Conservation (phyloP, 345 rosid species). For the Salix purpurea region DNA sequence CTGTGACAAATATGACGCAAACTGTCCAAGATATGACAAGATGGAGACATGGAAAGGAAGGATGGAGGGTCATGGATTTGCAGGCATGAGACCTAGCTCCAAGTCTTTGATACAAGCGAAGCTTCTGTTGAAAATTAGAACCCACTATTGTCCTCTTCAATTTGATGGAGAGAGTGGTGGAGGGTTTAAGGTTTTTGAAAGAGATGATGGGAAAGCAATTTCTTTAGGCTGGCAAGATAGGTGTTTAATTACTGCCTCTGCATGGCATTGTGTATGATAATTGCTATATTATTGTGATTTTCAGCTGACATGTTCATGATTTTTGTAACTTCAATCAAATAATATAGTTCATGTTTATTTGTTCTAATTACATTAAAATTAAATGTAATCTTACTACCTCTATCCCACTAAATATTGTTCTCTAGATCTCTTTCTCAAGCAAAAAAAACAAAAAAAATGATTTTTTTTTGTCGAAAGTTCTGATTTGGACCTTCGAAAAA, state of each 20-base stretch:
- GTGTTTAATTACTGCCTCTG: constrained; percentile 52
- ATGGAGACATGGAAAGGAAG: constrained; percentile 59
- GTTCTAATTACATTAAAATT: not conserved
- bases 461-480: too few relatives aligned
- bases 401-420: not conserved
- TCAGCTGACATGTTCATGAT: constrained; percentile 22
- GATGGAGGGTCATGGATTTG: constrained; percentile 59
- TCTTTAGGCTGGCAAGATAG: constrained; percentile 66
- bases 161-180: constrained; percentile 38
- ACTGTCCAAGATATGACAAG: constrained; percentile 37
- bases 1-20: constrained; percentile 19
- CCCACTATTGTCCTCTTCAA: constrained; percentile 40
- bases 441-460: too few relatives aligned
- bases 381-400: not conserved
- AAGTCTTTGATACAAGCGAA: constrained; percentile 61
- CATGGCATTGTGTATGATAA: constrained; percentile 50
- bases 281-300: not conserved
- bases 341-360: not conserved
- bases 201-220: constrained; percentile 50
- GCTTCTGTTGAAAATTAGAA: constrained; percentile 52
- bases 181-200: constrained; percentile 51
- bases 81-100: constrained; percentile 47
- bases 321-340: constrained; percentile 17
- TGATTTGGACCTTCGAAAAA: not conserved
- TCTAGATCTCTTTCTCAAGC: not conserved